A percentile compares a stretch with the other conserved stretches of the same genome.
Evolutionary conservation across 257 asterid genomes (phyloP).

Genomic region (Capsicum rhomboideum): DNA sequence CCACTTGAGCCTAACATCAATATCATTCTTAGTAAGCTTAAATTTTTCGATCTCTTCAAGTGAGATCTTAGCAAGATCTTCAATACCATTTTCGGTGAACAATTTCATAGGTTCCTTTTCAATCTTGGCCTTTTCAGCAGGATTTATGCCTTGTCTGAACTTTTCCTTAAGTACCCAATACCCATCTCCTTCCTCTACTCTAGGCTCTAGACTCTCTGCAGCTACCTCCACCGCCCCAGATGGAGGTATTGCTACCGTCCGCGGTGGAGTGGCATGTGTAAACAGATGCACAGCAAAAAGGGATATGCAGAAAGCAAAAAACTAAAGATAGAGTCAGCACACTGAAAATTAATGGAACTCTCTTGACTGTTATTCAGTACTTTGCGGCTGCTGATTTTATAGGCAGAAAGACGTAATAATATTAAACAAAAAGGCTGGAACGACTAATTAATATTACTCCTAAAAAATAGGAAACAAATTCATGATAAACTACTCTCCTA

Average conservation of each 20-base stretch:
- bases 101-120: constrained; percentile 83
- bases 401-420: too few relatives aligned
- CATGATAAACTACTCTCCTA: too few relatives aligned
- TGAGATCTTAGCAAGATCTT: constrained; percentile 53
- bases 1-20: constrained; percentile 92
- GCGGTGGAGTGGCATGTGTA: constrained; percentile 66
- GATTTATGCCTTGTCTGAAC: constrained; percentile 73
- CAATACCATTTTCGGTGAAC: constrained; percentile 77
- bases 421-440: too few relatives aligned
- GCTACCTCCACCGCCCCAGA: constrained; percentile 22
- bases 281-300: too few relatives aligned
- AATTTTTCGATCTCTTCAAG: constrained; percentile 70
- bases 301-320: too few relatives aligned
- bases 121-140: constrained; percentile 82
- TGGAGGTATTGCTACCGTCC: constrained; percentile 36
- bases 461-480: too few relatives aligned
- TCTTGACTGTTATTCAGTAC: too few relatives aligned
- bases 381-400: too few relatives aligned
- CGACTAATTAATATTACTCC: too few relatives aligned
- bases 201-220: constrained; percentile 55
- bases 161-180: constrained; percentile 75
- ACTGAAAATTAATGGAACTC: too few relatives aligned
- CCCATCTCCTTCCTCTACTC: constrained; percentile 73
- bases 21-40: constrained; percentile 67
- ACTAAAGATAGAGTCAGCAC: too few relatives aligned